These are phyloP conservation scores for Colletotrichum higginsianum DNA, from an alignment of 2,329 filamentous ascomycete genomes.

Conservation along the genomic window DNA sequence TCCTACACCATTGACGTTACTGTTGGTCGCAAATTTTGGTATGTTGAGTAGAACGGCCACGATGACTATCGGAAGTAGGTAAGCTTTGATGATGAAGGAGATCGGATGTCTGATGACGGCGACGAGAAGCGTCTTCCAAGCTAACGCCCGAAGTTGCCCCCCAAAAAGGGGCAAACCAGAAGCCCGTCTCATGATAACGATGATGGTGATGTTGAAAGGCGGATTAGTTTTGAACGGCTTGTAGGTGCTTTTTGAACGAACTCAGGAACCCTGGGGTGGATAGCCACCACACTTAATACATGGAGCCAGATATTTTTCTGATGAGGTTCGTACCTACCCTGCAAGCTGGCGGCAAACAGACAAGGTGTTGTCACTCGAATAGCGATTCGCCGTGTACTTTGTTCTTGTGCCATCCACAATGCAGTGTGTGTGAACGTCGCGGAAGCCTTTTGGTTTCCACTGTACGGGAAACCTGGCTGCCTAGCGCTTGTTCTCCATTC, in stretches of 20 bases:
- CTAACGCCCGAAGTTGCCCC: not conserved
- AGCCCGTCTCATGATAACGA: not conserved
- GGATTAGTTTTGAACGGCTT: not conserved
- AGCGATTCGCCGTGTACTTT: not conserved
- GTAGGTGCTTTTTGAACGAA: no score
- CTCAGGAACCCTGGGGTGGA: not conserved
- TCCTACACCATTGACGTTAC: not conserved
- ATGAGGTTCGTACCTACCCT: not conserved
- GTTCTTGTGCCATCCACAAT: no score
- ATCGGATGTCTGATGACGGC: not conserved
- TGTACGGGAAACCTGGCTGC: not conserved
- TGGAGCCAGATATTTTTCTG: no score
- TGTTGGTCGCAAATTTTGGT: not conserved
- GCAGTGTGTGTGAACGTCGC: not conserved
- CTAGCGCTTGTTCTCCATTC: not conserved
- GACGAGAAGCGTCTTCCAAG: slow-evolving; percentile 10
- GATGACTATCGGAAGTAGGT: not conserved
- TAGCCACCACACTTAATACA: not conserved
- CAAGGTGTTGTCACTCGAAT: not conserved
- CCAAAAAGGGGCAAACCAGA: not conserved
- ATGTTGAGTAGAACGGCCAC: slow-evolving; percentile 7
- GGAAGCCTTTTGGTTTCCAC: not conserved
- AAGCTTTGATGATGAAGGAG: slow-evolving; percentile 1
- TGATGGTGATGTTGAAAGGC: not conserved
- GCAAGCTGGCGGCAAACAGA: not conserved